These are phyloP conservation scores for Annulohypoxylon nitens DNA, from an alignment of 495 filamentous ascomycete genomes.

Conservation along the genomic window DNA sequence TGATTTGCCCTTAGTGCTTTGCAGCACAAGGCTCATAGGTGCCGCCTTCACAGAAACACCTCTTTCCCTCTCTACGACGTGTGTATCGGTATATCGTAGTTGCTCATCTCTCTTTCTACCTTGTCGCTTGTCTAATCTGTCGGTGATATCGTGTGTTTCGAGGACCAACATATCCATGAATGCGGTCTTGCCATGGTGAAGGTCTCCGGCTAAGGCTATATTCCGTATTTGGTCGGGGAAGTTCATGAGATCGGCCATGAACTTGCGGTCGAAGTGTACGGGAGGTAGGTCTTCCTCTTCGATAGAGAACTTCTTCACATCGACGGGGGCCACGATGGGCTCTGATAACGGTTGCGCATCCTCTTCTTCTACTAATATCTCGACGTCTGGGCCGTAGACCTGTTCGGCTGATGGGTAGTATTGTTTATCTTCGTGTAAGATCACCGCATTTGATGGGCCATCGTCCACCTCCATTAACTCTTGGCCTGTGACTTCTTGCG, in stretches of 20 bases:
- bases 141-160: conserved; percentile 89
- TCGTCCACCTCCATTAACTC: conserved; percentile 96
- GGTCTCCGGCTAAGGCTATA: conserved; percentile 88
- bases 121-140: conserved; percentile 79
- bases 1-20: conserved; percentile 91
- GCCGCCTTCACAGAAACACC: conserved; percentile 94
- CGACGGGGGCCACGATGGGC: conserved; percentile 92
- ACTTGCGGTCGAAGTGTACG: conserved; percentile 83
- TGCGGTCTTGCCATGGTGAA: conserved; percentile 98
- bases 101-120: conserved; percentile 90
- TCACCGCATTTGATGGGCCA: conserved; percentile 95
- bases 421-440: conserved; percentile 98
- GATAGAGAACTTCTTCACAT: conserved; percentile 94
- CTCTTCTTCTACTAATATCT: conserved; percentile 96
- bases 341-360: conserved; percentile 93
- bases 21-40: conserved; percentile 93
- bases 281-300: conserved; percentile 91
- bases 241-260: conserved; percentile 97
- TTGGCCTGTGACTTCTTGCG: conserved; percentile 73
- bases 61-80: conserved; percentile 87
- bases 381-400: conserved; percentile 92
- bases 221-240: conserved; percentile 95
- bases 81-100: conserved; percentile 92
- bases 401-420: conserved; percentile 98
- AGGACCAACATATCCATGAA: conserved; percentile 98